These are phyloP conservation scores for Penicillium lagena DNA, from an alignment of 495 filamentous ascomycete genomes.

Conservation along the genomic window DNA sequence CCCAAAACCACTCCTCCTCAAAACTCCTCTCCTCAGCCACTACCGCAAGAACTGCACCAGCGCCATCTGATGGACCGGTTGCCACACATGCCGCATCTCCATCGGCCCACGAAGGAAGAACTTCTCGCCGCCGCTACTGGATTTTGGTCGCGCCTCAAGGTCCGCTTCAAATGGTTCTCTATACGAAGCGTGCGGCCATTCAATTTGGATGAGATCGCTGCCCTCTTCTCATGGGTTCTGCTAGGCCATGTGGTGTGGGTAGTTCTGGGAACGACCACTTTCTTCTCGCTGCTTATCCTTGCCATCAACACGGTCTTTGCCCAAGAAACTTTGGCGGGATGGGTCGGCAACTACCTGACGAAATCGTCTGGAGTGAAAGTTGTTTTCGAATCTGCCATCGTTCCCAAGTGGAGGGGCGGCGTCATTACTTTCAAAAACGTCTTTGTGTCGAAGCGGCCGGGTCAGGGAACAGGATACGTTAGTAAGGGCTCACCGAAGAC, in stretches of 20 bases:
- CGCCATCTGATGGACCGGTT: conserved; percentile 58
- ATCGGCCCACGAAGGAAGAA: conserved; percentile 90
- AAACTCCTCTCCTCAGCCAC: conserved; percentile 3
- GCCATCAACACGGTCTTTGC: conserved; percentile 94
- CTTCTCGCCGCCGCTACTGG: conserved; percentile 85
- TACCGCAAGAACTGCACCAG: conserved; percentile 11
- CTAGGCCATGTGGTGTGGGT: conserved; percentile 93
- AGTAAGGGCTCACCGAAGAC: conserved; percentile 86
- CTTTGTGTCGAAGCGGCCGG: conserved; percentile 87
- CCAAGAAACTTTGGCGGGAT: conserved; percentile 92
- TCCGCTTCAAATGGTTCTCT: conserved; percentile 96
- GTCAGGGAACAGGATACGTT: conserved; percentile 68
- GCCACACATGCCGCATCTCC: conserved; percentile 61
- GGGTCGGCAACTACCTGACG: conserved; percentile 93
- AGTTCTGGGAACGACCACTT: conserved; percentile 90
- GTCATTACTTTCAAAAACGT: conserved; percentile 97
- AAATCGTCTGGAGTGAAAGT: conserved; percentile 92
- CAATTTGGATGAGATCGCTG: conserved; percentile 90
- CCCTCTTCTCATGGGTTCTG: conserved; percentile 91
- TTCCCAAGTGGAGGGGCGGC: conserved; percentile 88
- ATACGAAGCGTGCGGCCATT: conserved; percentile 93
- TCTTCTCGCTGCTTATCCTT: conserved; percentile 85
- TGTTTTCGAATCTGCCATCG: conserved; percentile 95
- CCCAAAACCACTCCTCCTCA: neutral
- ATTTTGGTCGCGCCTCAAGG: conserved; percentile 84